Conservation (phyloP, 306 rosid genomes). For the Erythrophleum fordii region DNA sequence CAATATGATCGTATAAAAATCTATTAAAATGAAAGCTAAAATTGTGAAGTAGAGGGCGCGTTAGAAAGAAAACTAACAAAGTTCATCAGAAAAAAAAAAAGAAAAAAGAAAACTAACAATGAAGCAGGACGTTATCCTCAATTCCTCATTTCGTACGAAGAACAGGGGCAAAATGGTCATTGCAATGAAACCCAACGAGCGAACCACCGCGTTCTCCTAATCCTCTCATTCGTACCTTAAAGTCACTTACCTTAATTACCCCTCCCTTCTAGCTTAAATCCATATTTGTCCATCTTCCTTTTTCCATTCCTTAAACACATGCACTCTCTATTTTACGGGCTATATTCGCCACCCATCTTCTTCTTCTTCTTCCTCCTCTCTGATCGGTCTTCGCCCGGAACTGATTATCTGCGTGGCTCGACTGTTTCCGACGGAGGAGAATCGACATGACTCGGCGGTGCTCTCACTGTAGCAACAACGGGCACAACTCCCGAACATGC, state of each 20-base stretch:
- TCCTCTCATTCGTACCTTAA: slow-evolving; percentile 12
- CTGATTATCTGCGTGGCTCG: slow-evolving; percentile 30
- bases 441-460: slow-evolving; percentile 92
- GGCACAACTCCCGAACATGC: slow-evolving; percentile 96
- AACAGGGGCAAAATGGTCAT: slow-evolving; percentile 45
- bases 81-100: too few species aligned
- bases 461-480: slow-evolving; percentile 98
- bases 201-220: slow-evolving; percentile 62
- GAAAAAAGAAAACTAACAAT: too few species aligned
- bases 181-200: slow-evolving; percentile 5
- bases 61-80: too few species aligned
- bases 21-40: background rate
- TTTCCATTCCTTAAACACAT: slow-evolving; percentile 33
- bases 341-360: slow-evolving; percentile 4
- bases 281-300: background rate
- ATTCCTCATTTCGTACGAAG: background rate
- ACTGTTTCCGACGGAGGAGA: slow-evolving; percentile 46
- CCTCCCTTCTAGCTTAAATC: background rate
- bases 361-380: background rate
- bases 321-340: background rate
- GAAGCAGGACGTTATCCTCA: background rate
- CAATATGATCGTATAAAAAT: too few species aligned
- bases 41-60: background rate
- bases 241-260: slow-evolving; percentile 39
- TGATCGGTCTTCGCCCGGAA: background rate